Evolutionary conservation across 345 rosid genomes (phyloP), one percentile per base, ranked within the genome.

Genomic region (Passiflora organensis): DNA sequence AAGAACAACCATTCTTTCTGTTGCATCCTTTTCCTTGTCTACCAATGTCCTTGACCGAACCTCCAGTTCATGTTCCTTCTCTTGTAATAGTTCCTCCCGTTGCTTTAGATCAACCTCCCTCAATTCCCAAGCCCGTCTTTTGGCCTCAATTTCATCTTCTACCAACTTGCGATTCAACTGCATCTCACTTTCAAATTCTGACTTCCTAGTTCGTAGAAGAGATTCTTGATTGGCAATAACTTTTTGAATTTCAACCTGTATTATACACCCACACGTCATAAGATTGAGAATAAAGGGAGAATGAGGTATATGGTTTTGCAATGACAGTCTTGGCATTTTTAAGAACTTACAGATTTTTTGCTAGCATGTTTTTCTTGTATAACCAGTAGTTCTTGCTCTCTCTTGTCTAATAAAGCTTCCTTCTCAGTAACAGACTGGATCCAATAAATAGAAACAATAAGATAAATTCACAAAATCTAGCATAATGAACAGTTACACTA

Each of bases 121-220:
- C 70, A 93, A 75, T 66, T 93, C 97, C 86, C 87, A 89, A 42
- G 86, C 91, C 22, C 99, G 85, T 75, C 87, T 84, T 78, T 81
- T 93, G 25, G 72, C 72, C 69, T 86, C 99, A 44, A 89, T 72
- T 67, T 89, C 99, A 72, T 83, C 87, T 60, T 89, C 99, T 67
- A 74, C 85, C 68, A 67, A 24, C 72, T 84, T 86, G 15, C 64
- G 72, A 66, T 74, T 84, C 50, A 51, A 47, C 74, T 83, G 89
- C 66, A 93, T 51, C 76, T 84, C 91, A 62, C 87, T 82, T 59
- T 89, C 97, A 66, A 86, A 71, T 64, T 83, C 91, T 6, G 82
- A 68, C 65, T 74, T 78, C 80, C 84, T 83, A 6, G 48, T 69
- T 71, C 73, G 79, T 75, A 84, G 62, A 71, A 66, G 56, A 53